These are phyloP conservation scores for Gossypium mustelinum DNA, from an alignment of 345 rosid species.

Conservation along the genomic window DNA sequence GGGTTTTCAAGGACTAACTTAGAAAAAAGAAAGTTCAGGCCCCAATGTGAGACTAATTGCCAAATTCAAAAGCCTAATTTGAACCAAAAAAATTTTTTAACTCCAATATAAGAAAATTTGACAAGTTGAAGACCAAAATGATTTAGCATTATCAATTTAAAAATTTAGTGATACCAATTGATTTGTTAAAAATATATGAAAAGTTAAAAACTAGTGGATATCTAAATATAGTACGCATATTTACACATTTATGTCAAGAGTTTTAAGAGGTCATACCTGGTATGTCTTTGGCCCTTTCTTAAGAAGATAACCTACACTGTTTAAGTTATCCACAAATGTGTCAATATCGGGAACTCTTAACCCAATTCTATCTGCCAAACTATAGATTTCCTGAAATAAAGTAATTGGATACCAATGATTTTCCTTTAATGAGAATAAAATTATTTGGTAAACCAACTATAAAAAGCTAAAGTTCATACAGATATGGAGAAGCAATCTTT, in stretches of 20 bases:
- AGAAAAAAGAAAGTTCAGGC: too few species aligned
- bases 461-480: conserved; percentile 37
- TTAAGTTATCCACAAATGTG: conserved; percentile 78
- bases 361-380: conserved; percentile 85
- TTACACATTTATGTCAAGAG: neutral
- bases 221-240: too few species aligned
- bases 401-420: neutral
- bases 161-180: too few species aligned
- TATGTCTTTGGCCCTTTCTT: conserved; percentile 91
- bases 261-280: conserved; percentile 50
- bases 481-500: conserved; percentile 83
- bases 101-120: too few species aligned
- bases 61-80: too few species aligned
- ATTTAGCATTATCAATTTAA: too few species aligned
- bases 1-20: too few species aligned
- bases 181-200: too few species aligned
- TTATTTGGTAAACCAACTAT: conserved; percentile 10
- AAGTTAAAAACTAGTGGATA: too few species aligned
- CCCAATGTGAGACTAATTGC: too few species aligned
- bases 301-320: conserved; percentile 76
- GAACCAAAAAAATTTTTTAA: too few species aligned
- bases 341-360: conserved; percentile 88
- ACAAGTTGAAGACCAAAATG: too few species aligned
- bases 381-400: conserved; percentile 76
- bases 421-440: conserved; percentile 6